Evolutionary conservation across 371 early-diverging fungal species (phyloP).

Genomic region (Mucor lusitanicus): DNA sequence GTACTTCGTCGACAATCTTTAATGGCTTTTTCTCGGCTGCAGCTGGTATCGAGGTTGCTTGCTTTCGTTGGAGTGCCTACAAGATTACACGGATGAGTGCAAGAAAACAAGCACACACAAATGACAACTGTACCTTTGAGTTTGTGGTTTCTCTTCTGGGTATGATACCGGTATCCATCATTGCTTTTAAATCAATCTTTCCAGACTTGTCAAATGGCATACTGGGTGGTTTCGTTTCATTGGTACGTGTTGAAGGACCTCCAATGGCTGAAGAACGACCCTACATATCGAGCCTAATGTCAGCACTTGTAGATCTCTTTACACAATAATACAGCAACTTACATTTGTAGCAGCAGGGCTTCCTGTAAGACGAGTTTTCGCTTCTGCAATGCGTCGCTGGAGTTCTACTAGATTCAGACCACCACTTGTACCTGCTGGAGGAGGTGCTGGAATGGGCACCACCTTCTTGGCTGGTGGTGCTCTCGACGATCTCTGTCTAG

Average conservation of each 20-base stretch:
- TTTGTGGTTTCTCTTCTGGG: slow-evolving; percentile 56
- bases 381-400: slow-evolving; percentile 57
- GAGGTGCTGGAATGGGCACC: slow-evolving; percentile 11
- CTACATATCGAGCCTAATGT: neutral
- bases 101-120: too few relatives aligned
- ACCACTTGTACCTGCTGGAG: slow-evolving; percentile 4
- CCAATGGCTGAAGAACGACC: neutral
- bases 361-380: slow-evolving; percentile 35
- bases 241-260: neutral
- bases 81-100: neutral
- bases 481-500: neutral
- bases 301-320: neutral
- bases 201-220: slow-evolving; percentile 36
- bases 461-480: neutral
- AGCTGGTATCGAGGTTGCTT: slow-evolving; percentile 7
- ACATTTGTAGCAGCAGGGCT: neutral
- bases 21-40: slow-evolving; percentile 45
- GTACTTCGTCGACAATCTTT: slow-evolving; percentile 25
- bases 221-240: slow-evolving; percentile 23
- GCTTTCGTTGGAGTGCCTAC: slow-evolving; percentile 48
- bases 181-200: slow-evolving; percentile 49
- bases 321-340: neutral
- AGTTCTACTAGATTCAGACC: slow-evolving; percentile 37
- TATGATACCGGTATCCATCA: slow-evolving; percentile 55
- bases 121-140: slow-evolving; percentile 37